These are phyloP conservation scores for Microcyclospora tardicrescens DNA, from an alignment of 2,329 filamentous ascomycete species.

Conservation along the genomic window DNA sequence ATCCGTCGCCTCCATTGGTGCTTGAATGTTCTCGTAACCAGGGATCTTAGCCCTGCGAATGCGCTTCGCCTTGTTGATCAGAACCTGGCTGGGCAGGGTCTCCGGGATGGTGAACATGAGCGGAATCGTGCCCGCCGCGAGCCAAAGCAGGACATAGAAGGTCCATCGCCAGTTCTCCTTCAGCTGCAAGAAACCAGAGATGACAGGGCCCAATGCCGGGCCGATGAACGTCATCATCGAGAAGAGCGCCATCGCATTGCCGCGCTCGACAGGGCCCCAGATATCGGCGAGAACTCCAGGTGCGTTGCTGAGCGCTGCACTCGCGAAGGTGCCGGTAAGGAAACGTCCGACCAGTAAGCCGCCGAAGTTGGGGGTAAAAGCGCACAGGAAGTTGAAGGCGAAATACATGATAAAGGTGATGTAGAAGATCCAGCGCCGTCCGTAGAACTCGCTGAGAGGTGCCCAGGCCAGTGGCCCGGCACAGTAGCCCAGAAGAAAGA, in stretches of 20 bases:
- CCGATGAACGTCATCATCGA: constrained; percentile 42
- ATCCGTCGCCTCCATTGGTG: constrained; percentile 36
- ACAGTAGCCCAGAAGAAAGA: constrained; percentile 38
- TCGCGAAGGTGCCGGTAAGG: constrained; percentile 42
- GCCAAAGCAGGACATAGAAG: constrained; percentile 32
- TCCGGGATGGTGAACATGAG: constrained; percentile 46
- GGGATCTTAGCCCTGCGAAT: constrained; percentile 36
- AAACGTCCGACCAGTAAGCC: constrained; percentile 43
- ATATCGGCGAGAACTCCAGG: constrained; percentile 42
- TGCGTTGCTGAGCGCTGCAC: constrained; percentile 31
- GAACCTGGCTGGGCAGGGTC: constrained; percentile 39
- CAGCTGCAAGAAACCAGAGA: constrained; percentile 45
- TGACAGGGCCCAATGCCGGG: constrained; percentile 41
- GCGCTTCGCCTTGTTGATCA: constrained; percentile 41
- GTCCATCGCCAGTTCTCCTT: constrained; percentile 36
- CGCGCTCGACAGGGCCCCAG: constrained; percentile 40
- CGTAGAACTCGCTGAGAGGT: constrained; percentile 52
- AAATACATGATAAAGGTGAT: constrained; percentile 27
- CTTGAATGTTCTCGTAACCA: constrained; percentile 40
- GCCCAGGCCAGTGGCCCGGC: constrained; percentile 50
- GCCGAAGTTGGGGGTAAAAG: constrained; percentile 37
- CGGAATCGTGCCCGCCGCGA: constrained; percentile 25
- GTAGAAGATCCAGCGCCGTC: constrained; percentile 43
- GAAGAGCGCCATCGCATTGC: constrained; percentile 43
- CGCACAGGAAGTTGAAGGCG: constrained; percentile 24